Evolutionary conservation across 2,329 filamentous ascomycete genomes (phyloP).

Genomic region (Scytalidium lignicola): DNA sequence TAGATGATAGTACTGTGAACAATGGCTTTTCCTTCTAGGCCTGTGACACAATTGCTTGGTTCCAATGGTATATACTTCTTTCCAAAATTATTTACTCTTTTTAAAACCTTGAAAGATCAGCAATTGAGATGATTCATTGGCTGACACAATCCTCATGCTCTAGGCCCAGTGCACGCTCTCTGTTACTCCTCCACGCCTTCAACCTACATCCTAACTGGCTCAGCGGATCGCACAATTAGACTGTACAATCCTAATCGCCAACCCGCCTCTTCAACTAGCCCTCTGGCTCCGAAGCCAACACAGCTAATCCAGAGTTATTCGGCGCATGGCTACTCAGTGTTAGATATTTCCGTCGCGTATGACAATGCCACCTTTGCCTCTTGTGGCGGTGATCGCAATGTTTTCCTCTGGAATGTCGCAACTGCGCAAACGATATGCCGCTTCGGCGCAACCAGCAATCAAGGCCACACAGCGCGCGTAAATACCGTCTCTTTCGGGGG

Average conservation of each 20-base stretch:
- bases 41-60: constrained; percentile 51
- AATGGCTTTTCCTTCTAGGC: constrained; percentile 39
- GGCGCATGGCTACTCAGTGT: constrained; percentile 87
- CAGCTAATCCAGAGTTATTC: constrained; percentile 79
- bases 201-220: constrained; percentile 79
- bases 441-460: constrained; percentile 51
- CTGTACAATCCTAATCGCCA: constrained; percentile 73
- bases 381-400: constrained; percentile 82
- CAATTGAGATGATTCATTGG: not conserved
- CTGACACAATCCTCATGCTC: not conserved
- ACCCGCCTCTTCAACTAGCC: constrained; percentile 30
- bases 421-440: constrained; percentile 72
- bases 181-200: constrained; percentile 68
- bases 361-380: constrained; percentile 84
- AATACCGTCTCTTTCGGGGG: constrained; percentile 79
- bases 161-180: constrained; percentile 67
- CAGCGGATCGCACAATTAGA: constrained; percentile 76
- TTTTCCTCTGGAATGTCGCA: constrained; percentile 93
- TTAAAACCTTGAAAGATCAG: too few relatives aligned
- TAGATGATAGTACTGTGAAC: not conserved
- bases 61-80: constrained; percentile 46
- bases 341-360: constrained; percentile 67
- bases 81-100: not conserved
- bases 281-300: constrained; percentile 31
- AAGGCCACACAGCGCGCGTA: constrained; percentile 45